phyloP scores from a whole-genome alignment of 495 filamentous ascomycete genomes.

The Friedmanniomyces endolithicus region DNA sequence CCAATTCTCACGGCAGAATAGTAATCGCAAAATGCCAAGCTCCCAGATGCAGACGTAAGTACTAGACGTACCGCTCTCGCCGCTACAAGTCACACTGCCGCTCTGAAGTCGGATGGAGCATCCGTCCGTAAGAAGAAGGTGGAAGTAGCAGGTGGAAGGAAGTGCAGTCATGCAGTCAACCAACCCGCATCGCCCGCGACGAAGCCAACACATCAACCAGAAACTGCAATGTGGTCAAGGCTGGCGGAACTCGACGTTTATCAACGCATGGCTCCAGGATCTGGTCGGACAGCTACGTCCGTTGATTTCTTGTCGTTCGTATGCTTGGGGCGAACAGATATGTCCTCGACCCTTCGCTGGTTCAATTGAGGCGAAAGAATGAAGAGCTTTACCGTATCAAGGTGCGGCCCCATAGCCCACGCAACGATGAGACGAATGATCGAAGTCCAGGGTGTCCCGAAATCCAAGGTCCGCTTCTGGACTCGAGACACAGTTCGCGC shows the following conservation, averaged over 20 bases:
- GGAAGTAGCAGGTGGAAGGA: too few relatives aligned
- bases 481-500: slow-evolving; percentile 2
- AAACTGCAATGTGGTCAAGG: slow-evolving; percentile 22
- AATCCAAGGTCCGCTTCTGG: slow-evolving; percentile 19
- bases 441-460: background rate
- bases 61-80: too few relatives aligned
- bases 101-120: too few relatives aligned
- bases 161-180: too few relatives aligned
- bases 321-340: too few relatives aligned
- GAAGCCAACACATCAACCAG: slow-evolving; percentile 11
- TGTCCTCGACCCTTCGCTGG: too few relatives aligned
- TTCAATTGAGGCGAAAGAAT: too few relatives aligned
- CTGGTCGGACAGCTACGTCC: slow-evolving; percentile 41
- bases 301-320: background rate
- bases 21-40: background rate
- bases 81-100: too few relatives aligned
- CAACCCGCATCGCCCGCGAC: background rate
- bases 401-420: slow-evolving; percentile 7
- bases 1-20: background rate
- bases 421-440: background rate
- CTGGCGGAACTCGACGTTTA: slow-evolving; percentile 34
- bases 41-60: background rate
- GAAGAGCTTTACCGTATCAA: slow-evolving; percentile 55
- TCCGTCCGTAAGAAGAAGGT: too few relatives aligned
- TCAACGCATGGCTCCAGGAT: slow-evolving; percentile 32